A percentile compares a stretch with the other conserved stretches of the same genome.
Evolutionary conservation across 1,139 yeast genomes (phyloP).

Genomic region (Debaryomyces robertsiae): DNA sequence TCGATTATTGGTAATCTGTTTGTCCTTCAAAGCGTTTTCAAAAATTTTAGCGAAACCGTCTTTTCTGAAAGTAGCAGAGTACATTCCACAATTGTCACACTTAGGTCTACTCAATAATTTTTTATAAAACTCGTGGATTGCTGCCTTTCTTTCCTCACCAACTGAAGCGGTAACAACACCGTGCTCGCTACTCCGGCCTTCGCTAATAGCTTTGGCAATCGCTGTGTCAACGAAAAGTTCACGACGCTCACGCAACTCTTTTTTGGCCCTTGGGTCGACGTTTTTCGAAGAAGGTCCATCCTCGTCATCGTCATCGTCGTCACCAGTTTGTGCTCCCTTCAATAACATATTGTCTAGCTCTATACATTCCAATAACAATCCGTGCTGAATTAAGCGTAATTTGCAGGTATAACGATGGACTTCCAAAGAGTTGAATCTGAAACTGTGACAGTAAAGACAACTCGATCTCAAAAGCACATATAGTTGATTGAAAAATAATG

Average conservation of each 20-base stretch:
- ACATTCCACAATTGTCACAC: conserved; percentile 97
- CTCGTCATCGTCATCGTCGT: conserved; percentile 36
- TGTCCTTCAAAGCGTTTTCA: conserved; percentile 80
- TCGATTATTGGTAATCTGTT: conserved; percentile 78
- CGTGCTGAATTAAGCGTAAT: conserved; percentile 81
- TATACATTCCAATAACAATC: conserved; percentile 76
- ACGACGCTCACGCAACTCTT: conserved; percentile 59
- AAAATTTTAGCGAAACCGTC: conserved; percentile 94
- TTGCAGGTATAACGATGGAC: conserved; percentile 78
- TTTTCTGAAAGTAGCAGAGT: conserved; percentile 88
- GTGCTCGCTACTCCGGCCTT: conserved; percentile 65
- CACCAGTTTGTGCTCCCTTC: conserved; percentile 31
- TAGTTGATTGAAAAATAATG: conserved; percentile 89
- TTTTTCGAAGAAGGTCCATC: conserved; percentile 26
- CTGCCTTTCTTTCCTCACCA: conserved; percentile 78
- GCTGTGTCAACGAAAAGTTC: conserved; percentile 69
- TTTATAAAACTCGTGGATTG: conserved; percentile 76
- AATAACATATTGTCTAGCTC: conserved; percentile 67
- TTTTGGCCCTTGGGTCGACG: conserved; percentile 42
- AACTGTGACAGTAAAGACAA: conserved; percentile 88
- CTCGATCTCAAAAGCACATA: conserved; percentile 80
- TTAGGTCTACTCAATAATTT: conserved; percentile 73
- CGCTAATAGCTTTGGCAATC: conserved; percentile 73
- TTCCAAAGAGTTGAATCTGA: conserved; percentile 68
- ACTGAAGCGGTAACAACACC: conserved; percentile 86